phyloP scores from a whole-genome alignment of 805 yeast genomes.

The Candida argentea region DNA sequence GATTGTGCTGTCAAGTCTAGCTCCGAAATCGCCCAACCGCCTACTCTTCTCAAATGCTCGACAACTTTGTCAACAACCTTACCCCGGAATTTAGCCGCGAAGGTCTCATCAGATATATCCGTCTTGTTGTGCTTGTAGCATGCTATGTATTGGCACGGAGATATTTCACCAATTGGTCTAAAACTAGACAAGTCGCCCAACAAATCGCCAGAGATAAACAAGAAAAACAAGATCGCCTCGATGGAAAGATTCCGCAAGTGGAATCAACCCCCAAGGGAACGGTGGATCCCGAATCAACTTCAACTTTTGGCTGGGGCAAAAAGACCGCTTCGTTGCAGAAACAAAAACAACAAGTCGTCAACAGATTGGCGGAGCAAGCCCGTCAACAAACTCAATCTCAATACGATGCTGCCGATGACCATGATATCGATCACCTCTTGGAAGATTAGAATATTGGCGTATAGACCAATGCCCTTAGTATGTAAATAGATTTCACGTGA shows the following conservation, averaged over 20 bases:
- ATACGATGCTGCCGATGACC: conserved; percentile 44
- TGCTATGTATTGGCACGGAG: conserved; percentile 53
- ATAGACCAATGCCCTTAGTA: neutral
- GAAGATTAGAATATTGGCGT: conserved; percentile 33
- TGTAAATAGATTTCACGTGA: neutral
- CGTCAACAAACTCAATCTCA: conserved; percentile 36
- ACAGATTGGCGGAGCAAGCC: conserved; percentile 30
- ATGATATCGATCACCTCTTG: conserved; percentile 58
- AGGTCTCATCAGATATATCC: conserved; percentile 35
- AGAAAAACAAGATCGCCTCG: conserved; percentile 28
- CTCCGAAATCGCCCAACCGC: no score
- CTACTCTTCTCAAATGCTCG: no score
- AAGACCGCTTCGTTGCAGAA: conserved; percentile 53
- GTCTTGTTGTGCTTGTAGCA: conserved; percentile 45
- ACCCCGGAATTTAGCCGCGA: no score
- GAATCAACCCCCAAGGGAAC: conserved; percentile 6
- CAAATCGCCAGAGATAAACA: conserved; percentile 39
- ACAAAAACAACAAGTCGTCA: conserved; percentile 43
- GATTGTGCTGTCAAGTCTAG: no score
- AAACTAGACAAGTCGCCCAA: conserved; percentile 39
- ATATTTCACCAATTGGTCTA: conserved; percentile 45
- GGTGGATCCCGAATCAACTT: conserved; percentile 22
- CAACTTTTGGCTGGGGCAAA: conserved; percentile 73
- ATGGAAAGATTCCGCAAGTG: conserved; percentile 24
- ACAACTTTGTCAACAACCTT: no score